Conservation (phyloP, 306 rosid species). For the Prunus campanulata region DNA sequence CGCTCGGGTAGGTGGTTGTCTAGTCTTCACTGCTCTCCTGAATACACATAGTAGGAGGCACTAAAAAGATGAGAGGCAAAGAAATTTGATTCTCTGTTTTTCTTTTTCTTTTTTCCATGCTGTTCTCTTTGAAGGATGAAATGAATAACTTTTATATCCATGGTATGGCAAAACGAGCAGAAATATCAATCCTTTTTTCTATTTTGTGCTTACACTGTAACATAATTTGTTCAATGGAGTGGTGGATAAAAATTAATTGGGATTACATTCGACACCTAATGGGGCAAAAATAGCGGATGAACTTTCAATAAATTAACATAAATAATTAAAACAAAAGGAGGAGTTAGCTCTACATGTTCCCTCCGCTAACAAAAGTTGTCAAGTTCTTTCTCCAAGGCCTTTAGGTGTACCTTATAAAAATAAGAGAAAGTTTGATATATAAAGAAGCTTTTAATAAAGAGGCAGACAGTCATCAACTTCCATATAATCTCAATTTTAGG, state of each 20-base stretch:
- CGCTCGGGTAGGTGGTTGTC: constrained; percentile 63
- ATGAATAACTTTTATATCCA: not conserved
- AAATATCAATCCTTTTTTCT: too few relatives aligned
- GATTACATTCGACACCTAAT: constrained; percentile 19
- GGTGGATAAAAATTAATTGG: not conserved
- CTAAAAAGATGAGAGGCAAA: not conserved
- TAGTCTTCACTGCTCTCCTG: constrained; percentile 75
- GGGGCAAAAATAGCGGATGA: constrained; percentile 19
- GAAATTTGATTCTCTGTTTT: not conserved
- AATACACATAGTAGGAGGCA: constrained; percentile 22
- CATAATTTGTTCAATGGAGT: too few relatives aligned
- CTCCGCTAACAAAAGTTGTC: constrained; percentile 70
- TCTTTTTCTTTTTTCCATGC: too few relatives aligned
- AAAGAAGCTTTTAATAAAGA: constrained; percentile 87
- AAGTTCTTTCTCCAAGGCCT: constrained; percentile 76
- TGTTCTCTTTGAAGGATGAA: not conserved
- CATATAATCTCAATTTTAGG: constrained; percentile 28
- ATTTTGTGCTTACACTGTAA: too few relatives aligned
- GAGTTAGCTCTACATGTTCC: constrained; percentile 39
- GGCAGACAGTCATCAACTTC: constrained; percentile 43
- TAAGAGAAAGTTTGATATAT: constrained; percentile 79
- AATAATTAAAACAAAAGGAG: constrained; percentile 47
- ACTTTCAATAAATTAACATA: constrained; percentile 37
- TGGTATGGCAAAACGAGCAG: constrained; percentile 13
- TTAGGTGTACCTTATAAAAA: constrained; percentile 63